These are phyloP conservation scores for Phtheirospermum japonicum DNA, from an alignment of 257 asterid genomes.

Conservation along the genomic window DNA sequence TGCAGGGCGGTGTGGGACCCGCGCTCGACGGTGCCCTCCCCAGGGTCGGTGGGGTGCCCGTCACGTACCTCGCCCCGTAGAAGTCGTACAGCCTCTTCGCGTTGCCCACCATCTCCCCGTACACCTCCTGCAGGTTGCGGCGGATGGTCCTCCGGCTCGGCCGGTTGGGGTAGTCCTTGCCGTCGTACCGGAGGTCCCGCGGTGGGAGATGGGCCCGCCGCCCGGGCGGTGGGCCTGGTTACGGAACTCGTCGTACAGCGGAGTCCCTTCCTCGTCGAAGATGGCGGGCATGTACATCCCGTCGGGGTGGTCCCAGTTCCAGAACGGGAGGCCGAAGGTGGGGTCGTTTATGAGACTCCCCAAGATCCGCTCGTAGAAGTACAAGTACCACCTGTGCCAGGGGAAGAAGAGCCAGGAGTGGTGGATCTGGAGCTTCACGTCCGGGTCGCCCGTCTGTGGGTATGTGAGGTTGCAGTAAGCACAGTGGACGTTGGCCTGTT, in stretches of 20 bases:
- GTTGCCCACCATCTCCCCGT: slow-evolving; percentile 41
- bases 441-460: slow-evolving; percentile 27
- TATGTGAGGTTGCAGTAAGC: slow-evolving; percentile 48
- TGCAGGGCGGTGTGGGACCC: slow-evolving; percentile 41
- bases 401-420: slow-evolving; percentile 46
- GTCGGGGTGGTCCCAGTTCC: slow-evolving; percentile 49
- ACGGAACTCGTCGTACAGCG: slow-evolving; percentile 30
- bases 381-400: slow-evolving; percentile 49
- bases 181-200: slow-evolving; percentile 26
- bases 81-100: slow-evolving; percentile 32
- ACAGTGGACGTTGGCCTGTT: slow-evolving; percentile 53
- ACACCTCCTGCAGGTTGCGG: slow-evolving; percentile 33
- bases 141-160: slow-evolving; percentile 24
- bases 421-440: slow-evolving; percentile 40
- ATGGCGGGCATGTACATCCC: slow-evolving; percentile 33
- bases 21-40: slow-evolving; percentile 42
- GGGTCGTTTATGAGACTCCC: slow-evolving; percentile 43
- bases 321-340: slow-evolving; percentile 40
- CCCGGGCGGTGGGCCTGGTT: slow-evolving; percentile 34
- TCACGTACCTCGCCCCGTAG: slow-evolving; percentile 35
- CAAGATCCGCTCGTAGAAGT: slow-evolving; percentile 45
- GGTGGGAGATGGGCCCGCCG: slow-evolving; percentile 31
- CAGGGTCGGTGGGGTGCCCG: slow-evolving; percentile 37
- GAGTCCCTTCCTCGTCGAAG: slow-evolving; percentile 6
- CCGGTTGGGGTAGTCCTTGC: too few relatives aligned